Percentiles rank a stretch among this genome's conserved stretches.
Evolutionary conservation across 2,329 filamentous ascomycete species (phyloP).

Genomic region (Penicillium capsulatum): DNA sequence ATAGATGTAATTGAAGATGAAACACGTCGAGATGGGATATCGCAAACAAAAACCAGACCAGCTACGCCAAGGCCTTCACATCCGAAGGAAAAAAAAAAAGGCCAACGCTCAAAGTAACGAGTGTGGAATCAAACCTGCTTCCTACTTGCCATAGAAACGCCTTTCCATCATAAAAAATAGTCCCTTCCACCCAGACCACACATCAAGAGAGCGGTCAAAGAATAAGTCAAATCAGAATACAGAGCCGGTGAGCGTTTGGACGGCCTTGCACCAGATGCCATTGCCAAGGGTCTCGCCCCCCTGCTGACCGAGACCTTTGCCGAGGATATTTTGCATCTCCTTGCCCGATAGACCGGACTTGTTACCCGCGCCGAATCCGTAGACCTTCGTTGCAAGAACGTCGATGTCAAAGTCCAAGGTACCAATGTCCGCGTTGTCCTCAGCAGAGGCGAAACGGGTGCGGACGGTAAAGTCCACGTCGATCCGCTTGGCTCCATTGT

Average conservation of each 20-base stretch:
- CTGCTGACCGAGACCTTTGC: conserved; percentile 21
- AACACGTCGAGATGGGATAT: background rate
- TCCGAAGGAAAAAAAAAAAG: background rate
- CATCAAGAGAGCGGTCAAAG: no score
- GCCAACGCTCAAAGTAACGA: no score
- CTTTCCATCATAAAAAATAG: no score
- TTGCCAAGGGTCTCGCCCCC: conserved; percentile 29
- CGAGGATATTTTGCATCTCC: conserved; percentile 36
- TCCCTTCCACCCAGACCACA: no score
- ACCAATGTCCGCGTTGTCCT: conserved; percentile 20
- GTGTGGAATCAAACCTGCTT: no score
- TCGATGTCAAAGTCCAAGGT: conserved; percentile 37
- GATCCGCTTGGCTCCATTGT: conserved; percentile 25
- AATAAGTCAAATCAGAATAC: conserved; percentile 29
- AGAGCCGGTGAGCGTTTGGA: conserved; percentile 33
- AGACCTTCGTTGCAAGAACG: conserved; percentile 39
- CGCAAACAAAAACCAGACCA: no score
- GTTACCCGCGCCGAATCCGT: conserved; percentile 35
- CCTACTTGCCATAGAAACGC: no score
- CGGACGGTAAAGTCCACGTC: conserved; percentile 42
- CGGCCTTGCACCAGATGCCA: conserved; percentile 40
- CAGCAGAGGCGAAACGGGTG: conserved; percentile 21
- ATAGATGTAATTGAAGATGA: conserved; percentile 6
- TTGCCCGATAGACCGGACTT: conserved; percentile 30
- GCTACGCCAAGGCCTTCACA: no score